Evolutionary conservation across 305 asterid species (phyloP).

Genomic region (Fraxinus floribunda): DNA sequence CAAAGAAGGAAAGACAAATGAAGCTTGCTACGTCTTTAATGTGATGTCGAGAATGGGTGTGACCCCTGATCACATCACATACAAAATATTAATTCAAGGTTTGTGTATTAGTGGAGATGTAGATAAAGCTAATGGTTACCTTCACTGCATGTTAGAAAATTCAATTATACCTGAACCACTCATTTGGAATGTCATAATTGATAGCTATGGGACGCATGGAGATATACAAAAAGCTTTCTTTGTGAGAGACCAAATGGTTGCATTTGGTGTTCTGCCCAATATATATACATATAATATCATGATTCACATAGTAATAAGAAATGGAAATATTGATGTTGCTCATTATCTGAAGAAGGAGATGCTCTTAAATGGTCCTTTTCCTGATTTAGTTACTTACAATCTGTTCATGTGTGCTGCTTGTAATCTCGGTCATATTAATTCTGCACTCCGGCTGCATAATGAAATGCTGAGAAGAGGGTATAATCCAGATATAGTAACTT

Average conservation of each 20-base stretch:
- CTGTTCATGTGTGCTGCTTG: conserved; percentile 68
- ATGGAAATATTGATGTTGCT: conserved; percentile 49
- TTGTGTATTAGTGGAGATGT: conserved; percentile 52
- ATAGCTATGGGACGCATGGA: conserved; percentile 63
- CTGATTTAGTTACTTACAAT: conserved; percentile 78
- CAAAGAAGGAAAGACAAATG: conserved; percentile 54
- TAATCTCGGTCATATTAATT: conserved; percentile 45
- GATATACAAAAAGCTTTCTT: conserved; percentile 41
- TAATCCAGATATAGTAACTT: conserved; percentile 72
- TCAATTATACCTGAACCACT: conserved; percentile 54
- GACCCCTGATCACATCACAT: conserved; percentile 60
- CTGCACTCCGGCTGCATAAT: conserved; percentile 46
- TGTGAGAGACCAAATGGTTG: conserved; percentile 56
- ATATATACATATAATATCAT: conserved; percentile 72
- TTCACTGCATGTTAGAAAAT: conserved; percentile 51
- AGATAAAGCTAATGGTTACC: conserved; percentile 48
- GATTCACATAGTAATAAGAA: conserved; percentile 48
- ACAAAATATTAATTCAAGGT: conserved; percentile 67
- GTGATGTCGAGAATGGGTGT: conserved; percentile 77
- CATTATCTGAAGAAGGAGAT: conserved; percentile 61
- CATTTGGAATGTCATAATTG: conserved; percentile 68
- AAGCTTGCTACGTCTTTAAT: conserved; percentile 64
- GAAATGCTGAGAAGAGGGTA: conserved; percentile 63
- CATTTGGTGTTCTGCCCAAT: conserved; percentile 62
- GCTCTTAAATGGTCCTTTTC: conserved; percentile 46